A percentile compares a stretch with the other conserved stretches of the same genome.
These are phyloP conservation scores for Iris pallida DNA, from an alignment of 116 monocot genomes.

Conservation along the genomic window DNA sequence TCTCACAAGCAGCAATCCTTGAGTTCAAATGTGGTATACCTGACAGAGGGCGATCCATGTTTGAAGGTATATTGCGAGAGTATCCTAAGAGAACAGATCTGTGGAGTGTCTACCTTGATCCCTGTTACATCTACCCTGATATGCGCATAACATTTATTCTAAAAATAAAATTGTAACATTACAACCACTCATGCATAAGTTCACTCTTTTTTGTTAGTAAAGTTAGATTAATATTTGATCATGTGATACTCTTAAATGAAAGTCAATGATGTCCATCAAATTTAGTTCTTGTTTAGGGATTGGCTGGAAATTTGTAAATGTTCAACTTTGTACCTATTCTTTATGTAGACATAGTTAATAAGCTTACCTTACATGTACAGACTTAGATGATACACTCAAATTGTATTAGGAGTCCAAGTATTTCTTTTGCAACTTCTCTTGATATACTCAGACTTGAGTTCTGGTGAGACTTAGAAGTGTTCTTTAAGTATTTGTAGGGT, in stretches of 20 bases:
- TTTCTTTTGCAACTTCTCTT: neutral
- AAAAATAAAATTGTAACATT: no score
- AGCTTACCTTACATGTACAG: neutral
- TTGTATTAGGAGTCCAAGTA: neutral
- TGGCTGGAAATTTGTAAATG: neutral
- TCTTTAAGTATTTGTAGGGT: no score
- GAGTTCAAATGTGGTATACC: conserved; percentile 61
- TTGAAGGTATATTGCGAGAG: conserved; percentile 64
- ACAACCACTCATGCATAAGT: no score
- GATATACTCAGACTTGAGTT: no score
- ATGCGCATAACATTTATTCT: no score
- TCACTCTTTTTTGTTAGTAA: no score
- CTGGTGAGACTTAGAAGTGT: no score
- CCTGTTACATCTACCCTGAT: no score
- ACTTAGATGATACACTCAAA: neutral
- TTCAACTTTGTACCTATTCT: neutral
- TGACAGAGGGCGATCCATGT: conserved; percentile 57
- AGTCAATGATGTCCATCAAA: no score
- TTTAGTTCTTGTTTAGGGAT: no score
- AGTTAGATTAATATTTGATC: no score
- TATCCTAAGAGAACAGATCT: conserved; percentile 78
- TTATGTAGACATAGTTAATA: neutral
- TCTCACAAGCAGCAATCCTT: conserved; percentile 67
- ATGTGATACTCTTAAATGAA: no score
- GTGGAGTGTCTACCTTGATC: conserved; percentile 86